Base-by-base conservation (phyloP, 495 filamentous ascomycete genomes). In the Letharia columbiana region DNA sequence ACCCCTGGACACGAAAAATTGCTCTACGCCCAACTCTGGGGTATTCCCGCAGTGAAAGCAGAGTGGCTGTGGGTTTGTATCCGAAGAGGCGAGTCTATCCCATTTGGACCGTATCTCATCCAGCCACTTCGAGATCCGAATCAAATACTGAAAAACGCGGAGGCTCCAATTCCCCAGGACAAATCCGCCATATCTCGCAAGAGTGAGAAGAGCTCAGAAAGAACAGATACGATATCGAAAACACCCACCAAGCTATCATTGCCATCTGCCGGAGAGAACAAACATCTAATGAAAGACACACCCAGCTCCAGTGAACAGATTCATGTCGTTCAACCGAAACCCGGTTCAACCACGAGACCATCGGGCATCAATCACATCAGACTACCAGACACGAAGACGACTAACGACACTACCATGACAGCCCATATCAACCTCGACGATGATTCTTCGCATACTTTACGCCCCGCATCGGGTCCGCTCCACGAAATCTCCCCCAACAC, bases 31-130 rank as follows among this genome's bases (percentile, higher is more conserved):
- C 66, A 81, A 35, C 78, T 83, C 67, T 90, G 91, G 79, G 81
- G 82, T 17, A 86, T 97, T 11, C 89, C 91, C 35, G 85, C 91
- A 3, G 89, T 98, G 28, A 84, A 81, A 9, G 82, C 82, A 7
- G 84, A 86, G 18, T 98, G 94, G 94, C 78, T 98, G 4, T 91
- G 88, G 85, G 83, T 86, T 60, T 93, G 88, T 69, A 84, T 97
- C n/a, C 75, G 77, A 59, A 72, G 70, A 45, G 82, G 82, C n/a
- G 76, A 80, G 64, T 79, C 73, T 68, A 79, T 83, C 60, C 72
- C 79, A 18, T 84, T 85, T 56, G 76, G 77, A n/a, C 71, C 78
- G 6, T 82, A 82, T 66, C 61, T 79, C 13, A 69, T 81, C 18
- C 74, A 65, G 58, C 68, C 57, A 69, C 75, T 13, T 76, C 49